These are phyloP conservation scores for Heterobasidion annosum DNA, from an alignment of 1,284 basidiomycete species.

Conservation along the genomic window DNA sequence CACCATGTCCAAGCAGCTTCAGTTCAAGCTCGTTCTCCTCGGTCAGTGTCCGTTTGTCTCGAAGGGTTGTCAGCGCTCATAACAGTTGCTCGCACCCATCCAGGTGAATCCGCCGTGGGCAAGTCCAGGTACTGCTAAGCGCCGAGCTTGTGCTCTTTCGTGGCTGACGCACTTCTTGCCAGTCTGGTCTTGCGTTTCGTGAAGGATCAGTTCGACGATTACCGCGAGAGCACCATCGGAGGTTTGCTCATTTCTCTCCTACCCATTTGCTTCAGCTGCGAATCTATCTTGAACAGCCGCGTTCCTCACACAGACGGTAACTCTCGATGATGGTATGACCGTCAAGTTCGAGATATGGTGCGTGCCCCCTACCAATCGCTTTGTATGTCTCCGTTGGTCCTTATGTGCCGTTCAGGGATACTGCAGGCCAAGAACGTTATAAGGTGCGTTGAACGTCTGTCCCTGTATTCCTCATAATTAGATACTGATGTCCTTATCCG, in stretches of 20 bases:
- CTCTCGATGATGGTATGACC: conserved; percentile 80
- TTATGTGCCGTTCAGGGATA: conserved; percentile 56
- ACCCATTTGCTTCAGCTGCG: background rate
- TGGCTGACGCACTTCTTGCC: conserved; percentile 7
- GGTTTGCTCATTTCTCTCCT: conserved; percentile 30
- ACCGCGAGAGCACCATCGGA: conserved; percentile 86
- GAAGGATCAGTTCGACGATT: conserved; percentile 97
- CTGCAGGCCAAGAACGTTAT: conserved; percentile 89
- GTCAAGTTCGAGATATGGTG: conserved; percentile 99
- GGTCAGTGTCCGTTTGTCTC: conserved; percentile 36
- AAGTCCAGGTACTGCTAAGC: conserved; percentile 70
- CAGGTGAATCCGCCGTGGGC: conserved; percentile 94
- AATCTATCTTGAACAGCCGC: conserved; percentile 50
- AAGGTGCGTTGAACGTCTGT: conserved; percentile 40
- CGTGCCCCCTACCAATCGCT: conserved; percentile 16
- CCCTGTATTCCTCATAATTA: conserved; percentile 14
- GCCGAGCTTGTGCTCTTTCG: background rate
- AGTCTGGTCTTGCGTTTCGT: conserved; percentile 94
- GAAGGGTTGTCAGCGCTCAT: no score
- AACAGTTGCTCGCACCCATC: no score
- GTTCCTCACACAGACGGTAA: conserved; percentile 93
- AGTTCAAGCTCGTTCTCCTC: conserved; percentile 88
- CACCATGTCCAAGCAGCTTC: conserved; percentile 73
- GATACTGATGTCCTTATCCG: conserved; percentile 5
- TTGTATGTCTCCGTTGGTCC: background rate